Percentiles rank a stretch among this genome's conserved stretches.
Evolutionary conservation across 345 rosid species (phyloP).

Genomic region (Salix caprea): DNA sequence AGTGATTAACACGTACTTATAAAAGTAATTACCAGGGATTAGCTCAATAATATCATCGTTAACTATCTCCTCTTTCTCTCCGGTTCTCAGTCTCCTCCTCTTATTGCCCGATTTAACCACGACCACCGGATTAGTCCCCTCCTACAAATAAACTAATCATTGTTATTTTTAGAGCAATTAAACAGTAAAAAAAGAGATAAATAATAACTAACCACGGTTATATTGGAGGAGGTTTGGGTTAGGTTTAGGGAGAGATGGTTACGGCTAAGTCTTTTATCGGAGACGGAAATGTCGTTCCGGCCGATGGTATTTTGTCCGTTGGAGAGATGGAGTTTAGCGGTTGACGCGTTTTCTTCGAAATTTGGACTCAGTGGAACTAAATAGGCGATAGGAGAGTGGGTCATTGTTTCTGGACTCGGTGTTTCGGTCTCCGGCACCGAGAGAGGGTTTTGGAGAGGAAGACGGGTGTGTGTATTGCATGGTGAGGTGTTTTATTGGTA

Average conservation of each 20-base stretch:
- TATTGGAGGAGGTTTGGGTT: slow-evolving; percentile 52
- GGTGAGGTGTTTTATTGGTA: too few relatives aligned
- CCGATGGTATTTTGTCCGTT: slow-evolving; percentile 65
- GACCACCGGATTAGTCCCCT: slow-evolving; percentile 75
- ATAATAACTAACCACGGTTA: slow-evolving; percentile 43
- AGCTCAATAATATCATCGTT: slow-evolving; percentile 68
- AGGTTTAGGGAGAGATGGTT: slow-evolving; percentile 56
- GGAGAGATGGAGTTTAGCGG: slow-evolving; percentile 46
- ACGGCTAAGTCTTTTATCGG: slow-evolving; percentile 87
- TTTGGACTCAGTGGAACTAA: slow-evolving; percentile 55
- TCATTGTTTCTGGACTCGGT: too few relatives aligned
- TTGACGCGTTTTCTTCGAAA: slow-evolving; percentile 50
- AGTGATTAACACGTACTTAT: slow-evolving; percentile 38
- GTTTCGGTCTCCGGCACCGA: too few relatives aligned
- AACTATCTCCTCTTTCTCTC: slow-evolving; percentile 38
- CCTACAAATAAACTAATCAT: slow-evolving; percentile 28
- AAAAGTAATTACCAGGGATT: slow-evolving; percentile 76
- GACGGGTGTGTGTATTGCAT: neutral
- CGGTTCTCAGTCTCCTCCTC: slow-evolving; percentile 52
- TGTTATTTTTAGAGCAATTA: neutral
- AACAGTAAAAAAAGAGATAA: neutral
- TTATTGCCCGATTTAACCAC: slow-evolving; percentile 50
- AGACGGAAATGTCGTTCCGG: slow-evolving; percentile 42
- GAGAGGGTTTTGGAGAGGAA: neutral
- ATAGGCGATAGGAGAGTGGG: slow-evolving; percentile 24